These are phyloP conservation scores for Exophiala aquamarina DNA, from an alignment of 2,329 filamentous ascomycete genomes.

Conservation along the genomic window DNA sequence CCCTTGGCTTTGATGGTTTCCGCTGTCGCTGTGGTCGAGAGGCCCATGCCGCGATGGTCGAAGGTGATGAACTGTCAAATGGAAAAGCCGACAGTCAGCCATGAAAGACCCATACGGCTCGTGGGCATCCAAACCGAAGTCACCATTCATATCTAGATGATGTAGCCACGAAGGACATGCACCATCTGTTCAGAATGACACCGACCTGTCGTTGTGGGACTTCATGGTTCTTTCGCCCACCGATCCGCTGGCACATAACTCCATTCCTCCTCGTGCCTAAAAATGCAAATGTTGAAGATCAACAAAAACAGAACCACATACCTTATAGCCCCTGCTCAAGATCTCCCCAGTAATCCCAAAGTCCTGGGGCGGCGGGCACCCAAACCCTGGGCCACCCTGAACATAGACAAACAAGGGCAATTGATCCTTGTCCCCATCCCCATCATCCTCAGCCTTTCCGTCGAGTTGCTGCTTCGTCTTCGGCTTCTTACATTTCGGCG, in stretches of 20 bases:
- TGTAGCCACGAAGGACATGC: no score
- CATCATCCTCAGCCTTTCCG: no score
- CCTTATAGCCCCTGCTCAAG: conserved; percentile 78
- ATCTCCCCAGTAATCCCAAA: conserved; percentile 65
- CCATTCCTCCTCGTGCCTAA: no score
- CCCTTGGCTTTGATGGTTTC: conserved; percentile 67
- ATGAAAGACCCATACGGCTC: conserved; percentile 25
- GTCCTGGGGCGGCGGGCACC: conserved; percentile 72
- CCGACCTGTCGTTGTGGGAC: no score
- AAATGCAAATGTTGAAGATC: no score
- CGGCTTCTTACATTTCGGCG: conserved; percentile 30
- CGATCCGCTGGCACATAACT: no score
- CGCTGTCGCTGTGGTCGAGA: conserved; percentile 77
- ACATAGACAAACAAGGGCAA: conserved; percentile 69
- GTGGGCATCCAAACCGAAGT: conserved; percentile 7
- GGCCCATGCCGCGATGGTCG: conserved; percentile 87
- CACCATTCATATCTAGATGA: no score
- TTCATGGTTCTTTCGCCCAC: no score
- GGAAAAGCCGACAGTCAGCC: no score
- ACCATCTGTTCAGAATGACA: no score
- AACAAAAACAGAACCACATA: conserved; percentile 37
- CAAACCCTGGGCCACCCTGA: conserved; percentile 82
- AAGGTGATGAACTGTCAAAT: conserved; percentile 62
- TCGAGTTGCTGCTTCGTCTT: no score
- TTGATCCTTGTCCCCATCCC: conserved; percentile 34